phyloP scores from a whole-genome alignment of 2,329 filamentous ascomycete genomes.

The Fusarium tuaranense region DNA sequence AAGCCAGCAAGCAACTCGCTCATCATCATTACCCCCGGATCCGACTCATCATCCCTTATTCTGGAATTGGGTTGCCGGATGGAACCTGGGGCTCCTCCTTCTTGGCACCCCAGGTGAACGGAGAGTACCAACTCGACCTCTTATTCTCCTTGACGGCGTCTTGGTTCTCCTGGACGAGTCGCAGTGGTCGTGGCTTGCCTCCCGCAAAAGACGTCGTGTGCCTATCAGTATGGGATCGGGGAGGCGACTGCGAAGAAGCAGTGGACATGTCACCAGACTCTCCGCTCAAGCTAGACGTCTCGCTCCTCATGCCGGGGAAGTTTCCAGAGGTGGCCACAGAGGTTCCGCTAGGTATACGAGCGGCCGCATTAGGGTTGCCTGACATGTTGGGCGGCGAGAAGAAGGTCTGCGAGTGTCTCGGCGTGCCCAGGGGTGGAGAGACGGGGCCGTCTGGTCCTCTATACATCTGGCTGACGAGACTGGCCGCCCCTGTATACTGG shows the following conservation, averaged over 20 bases:
- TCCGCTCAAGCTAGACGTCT: conserved; percentile 73
- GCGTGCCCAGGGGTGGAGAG: conserved; percentile 68
- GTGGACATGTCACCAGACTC: conserved; percentile 70
- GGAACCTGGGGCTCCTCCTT: conserved; percentile 59
- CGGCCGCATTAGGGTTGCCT: conserved; percentile 63
- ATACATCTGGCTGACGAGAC: conserved; percentile 91
- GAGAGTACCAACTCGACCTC: conserved; percentile 72
- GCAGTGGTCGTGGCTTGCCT: conserved; percentile 84
- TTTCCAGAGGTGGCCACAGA: conserved; percentile 65
- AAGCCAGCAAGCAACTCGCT: conserved; percentile 28
- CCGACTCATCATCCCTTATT: conserved; percentile 42
- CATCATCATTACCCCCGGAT: conserved; percentile 10
- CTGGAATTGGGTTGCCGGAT: conserved; percentile 49
- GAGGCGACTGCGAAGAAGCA: conserved; percentile 65
- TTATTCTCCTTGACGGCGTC: conserved; percentile 66
- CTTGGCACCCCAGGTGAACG: conserved; percentile 64
- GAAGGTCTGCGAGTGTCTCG: conserved; percentile 73
- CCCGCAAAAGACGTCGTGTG: conserved; percentile 67
- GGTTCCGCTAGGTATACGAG: conserved; percentile 64
- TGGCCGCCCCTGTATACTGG: conserved; percentile 72
- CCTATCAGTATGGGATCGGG: conserved; percentile 64
- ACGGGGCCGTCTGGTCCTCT: conserved; percentile 75
- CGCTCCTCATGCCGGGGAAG: conserved; percentile 78
- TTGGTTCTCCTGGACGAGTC: conserved; percentile 84
- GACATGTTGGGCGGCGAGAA: conserved; percentile 64